Conservation (phyloP, 129 eudicot genomes). For the Pseudognaphalium luteoalbum region DNA sequence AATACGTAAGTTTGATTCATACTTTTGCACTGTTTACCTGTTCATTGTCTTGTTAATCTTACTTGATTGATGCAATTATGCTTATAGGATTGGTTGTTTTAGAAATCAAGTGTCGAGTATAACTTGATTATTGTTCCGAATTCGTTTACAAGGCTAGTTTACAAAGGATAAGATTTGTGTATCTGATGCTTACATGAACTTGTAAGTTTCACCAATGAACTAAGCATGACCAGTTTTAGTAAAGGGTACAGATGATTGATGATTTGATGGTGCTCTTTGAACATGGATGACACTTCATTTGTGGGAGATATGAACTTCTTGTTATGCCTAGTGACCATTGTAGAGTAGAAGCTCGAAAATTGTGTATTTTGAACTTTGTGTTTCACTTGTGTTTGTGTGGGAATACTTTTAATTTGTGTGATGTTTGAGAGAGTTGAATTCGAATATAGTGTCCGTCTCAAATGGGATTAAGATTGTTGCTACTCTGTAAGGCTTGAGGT, state of each 20-base stretch:
- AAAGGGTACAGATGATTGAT: neutral
- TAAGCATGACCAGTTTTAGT: neutral
- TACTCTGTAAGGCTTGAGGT: neutral
- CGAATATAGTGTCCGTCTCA: neutral
- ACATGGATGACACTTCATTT: neutral
- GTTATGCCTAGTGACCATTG: neutral
- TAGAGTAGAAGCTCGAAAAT: neutral
- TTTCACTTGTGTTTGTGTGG: neutral
- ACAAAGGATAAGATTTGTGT: neutral
- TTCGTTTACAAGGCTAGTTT: slow-evolving; percentile 11
- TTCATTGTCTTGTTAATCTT: neutral
- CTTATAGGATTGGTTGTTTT: neutral
- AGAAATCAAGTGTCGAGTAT: neutral
- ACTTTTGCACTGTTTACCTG: neutral
- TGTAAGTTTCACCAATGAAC: neutral
- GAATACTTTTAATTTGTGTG: neutral
- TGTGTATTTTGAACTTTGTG: neutral
- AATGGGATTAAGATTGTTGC: neutral
- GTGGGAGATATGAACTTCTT: neutral
- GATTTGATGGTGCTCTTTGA: neutral
- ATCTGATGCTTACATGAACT: neutral
- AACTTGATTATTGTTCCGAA: neutral
- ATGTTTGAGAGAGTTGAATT: neutral
- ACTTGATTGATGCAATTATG: neutral
- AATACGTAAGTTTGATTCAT: slow-evolving; percentile 49